Base-by-base conservation (phyloP, 805 yeast genomes). In the Ogataea siamensis region DNA sequence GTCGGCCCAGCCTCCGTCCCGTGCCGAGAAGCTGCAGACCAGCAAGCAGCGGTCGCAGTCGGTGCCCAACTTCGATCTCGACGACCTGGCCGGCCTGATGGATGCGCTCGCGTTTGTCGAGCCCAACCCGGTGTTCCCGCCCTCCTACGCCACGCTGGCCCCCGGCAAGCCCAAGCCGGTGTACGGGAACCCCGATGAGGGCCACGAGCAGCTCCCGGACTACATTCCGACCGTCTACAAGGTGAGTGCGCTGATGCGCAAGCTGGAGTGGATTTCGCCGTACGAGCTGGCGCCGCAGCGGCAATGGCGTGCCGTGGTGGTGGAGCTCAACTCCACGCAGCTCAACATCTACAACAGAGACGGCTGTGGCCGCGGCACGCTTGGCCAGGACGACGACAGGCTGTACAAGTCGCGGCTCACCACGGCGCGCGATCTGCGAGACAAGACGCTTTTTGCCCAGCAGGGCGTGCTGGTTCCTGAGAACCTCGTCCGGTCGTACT, bases 251-350 rank as follows among this genome's bases (percentile, higher is more conserved):
- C 70, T 82, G 1, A 57, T 73, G 5, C 67, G 88, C 50, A 89
- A 88, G 55, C 53, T 72, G 32, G 96, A 88, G 59, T 78, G 88
- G 82, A 45, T 76, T 2, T 72, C 86, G 4, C 96, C 96, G 0
- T 83, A 80, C 55, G 88, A 83, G 49, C 66, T 78, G 2, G 71
- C 94, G 0, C 69, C 78, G 2, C 58, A 68, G 7, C 68, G 95
- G 45, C 71, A 76, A 8, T 89, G 98, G 98, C 73, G 70, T 49
- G 66, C 72, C 28, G 72, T 73, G 29, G 67, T 83, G 15, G 68
- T 87, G 59, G 94, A 84, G 53, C 66, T 89, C 34, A 87, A 89
- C 66, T 85, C 91, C 13, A 89, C 97, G 2, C 95, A 87, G 62
- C 64, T 89, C 23, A 84, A 84, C 58, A 65, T 89, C 38, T 85